Percentiles rank a stretch among this genome's conserved stretches.
Evolutionary conservation across 345 rosid species (phyloP).

Genomic region (Syzygium oleosum): DNA sequence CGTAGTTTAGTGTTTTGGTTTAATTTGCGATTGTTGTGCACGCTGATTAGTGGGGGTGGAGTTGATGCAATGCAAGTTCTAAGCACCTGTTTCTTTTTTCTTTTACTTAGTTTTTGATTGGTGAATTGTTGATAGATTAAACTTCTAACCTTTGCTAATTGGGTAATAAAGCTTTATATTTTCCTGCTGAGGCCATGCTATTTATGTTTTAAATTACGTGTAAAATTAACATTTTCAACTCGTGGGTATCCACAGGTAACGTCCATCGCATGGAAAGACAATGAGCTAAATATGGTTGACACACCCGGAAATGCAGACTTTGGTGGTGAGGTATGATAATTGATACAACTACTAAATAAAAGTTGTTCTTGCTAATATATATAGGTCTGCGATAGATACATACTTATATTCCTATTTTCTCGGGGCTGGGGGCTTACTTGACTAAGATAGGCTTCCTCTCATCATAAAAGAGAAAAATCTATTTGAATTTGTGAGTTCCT

Average conservation of each 20-base stretch:
- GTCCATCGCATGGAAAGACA: conserved; percentile 73
- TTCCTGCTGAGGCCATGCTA: background rate
- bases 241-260: conserved; percentile 47
- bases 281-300: conserved; percentile 96
- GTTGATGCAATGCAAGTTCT: background rate
- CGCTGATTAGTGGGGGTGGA: background rate
- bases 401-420: background rate
- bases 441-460: background rate
- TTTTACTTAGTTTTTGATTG: background rate
- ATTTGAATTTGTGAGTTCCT: background rate
- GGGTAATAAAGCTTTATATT: background rate
- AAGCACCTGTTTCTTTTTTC: background rate
- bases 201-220: background rate
- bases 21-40: background rate
- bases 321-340: conserved; percentile 85
- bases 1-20: background rate
- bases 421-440: background rate
- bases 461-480: background rate
- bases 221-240: background rate
- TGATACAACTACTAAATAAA: background rate
- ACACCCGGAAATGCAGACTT: conserved; percentile 99
- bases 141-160: background rate
- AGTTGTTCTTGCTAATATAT: background rate
- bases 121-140: too few species aligned
- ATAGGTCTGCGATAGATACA: background rate